Conservation (phyloP, 2,329 filamentous ascomycete species). For the Penicillium oxalicum region DNA sequence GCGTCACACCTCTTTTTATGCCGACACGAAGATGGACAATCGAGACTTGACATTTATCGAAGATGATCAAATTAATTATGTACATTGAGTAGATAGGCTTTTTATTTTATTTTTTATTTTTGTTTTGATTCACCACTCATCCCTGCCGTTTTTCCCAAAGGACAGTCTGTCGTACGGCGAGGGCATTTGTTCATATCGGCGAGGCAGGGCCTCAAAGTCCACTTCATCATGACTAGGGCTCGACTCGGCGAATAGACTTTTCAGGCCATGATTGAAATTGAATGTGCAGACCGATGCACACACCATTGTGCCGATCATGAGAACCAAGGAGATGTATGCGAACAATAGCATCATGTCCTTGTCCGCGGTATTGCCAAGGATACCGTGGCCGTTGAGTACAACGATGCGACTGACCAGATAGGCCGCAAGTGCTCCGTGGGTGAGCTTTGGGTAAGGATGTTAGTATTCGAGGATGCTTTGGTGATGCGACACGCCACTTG, state of each 20-base stretch:
- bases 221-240: neutral
- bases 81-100: no score
- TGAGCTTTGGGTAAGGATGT: constrained; percentile 3
- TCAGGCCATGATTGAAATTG: constrained; percentile 13
- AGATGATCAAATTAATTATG: no score
- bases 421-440: constrained; percentile 8
- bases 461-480: neutral
- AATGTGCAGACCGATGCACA: constrained; percentile 8
- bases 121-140: no score
- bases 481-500: no score
- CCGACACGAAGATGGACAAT: no score
- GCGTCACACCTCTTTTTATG: no score
- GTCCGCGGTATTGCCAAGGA: constrained; percentile 4
- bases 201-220: neutral
- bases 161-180: neutral
- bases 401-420: constrained; percentile 14
- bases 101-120: neutral
- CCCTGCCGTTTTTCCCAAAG: neutral
- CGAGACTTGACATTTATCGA: no score
- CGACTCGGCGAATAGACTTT: neutral
- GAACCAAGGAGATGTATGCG: constrained; percentile 7
- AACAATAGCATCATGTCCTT: constrained; percentile 16
- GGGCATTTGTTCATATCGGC: neutral
- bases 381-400: constrained; percentile 6
- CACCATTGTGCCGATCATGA: constrained; percentile 5